phyloP scores from a whole-genome alignment of 768 basidiomycete species.

The Phaeotremella fagi region DNA sequence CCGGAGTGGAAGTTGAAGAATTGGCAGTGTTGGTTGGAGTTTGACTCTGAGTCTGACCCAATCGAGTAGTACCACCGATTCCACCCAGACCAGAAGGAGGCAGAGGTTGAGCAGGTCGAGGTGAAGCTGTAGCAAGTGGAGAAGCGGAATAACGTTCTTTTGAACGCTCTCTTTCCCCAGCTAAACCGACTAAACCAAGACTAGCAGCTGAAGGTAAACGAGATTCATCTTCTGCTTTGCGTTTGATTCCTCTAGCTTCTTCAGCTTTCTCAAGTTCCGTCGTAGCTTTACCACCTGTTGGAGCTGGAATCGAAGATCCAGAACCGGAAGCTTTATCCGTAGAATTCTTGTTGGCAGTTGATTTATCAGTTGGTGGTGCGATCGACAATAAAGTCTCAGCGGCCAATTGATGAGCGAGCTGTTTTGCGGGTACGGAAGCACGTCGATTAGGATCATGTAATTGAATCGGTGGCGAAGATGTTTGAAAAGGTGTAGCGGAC shows the following conservation, averaged over 20 bases:
- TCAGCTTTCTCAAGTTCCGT: no score
- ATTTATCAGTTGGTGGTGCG: slow-evolving; percentile 27
- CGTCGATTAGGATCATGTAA: no score
- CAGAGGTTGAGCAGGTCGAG: background rate
- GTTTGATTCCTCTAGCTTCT: slow-evolving; percentile 37
- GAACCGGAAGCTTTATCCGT: slow-evolving; percentile 11
- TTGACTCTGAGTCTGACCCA: slow-evolving; percentile 8
- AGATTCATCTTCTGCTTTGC: slow-evolving; percentile 35
- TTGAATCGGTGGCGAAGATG: background rate
- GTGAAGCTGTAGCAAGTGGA: background rate
- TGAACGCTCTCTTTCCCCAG: slow-evolving; percentile 8
- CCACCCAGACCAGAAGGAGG: slow-evolving; percentile 20
- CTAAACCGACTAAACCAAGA: slow-evolving; percentile 9
- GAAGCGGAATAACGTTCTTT: slow-evolving; percentile 21
- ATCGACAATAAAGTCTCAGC: slow-evolving; percentile 46
- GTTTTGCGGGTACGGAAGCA: slow-evolving; percentile 18
- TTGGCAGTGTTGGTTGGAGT: background rate
- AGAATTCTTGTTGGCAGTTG: slow-evolving; percentile 5
- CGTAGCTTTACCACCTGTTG: slow-evolving; percentile 5
- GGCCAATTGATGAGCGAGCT: slow-evolving; percentile 46
- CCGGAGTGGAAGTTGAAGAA: background rate
- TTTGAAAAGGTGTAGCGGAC: background rate
- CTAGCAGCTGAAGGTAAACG: slow-evolving; percentile 17
- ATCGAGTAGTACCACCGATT: slow-evolving; percentile 1
- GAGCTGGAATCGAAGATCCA: slow-evolving; percentile 10